These are phyloP conservation scores for Alnus rubra DNA, from an alignment of 306 rosid genomes.

Conservation along the genomic window DNA sequence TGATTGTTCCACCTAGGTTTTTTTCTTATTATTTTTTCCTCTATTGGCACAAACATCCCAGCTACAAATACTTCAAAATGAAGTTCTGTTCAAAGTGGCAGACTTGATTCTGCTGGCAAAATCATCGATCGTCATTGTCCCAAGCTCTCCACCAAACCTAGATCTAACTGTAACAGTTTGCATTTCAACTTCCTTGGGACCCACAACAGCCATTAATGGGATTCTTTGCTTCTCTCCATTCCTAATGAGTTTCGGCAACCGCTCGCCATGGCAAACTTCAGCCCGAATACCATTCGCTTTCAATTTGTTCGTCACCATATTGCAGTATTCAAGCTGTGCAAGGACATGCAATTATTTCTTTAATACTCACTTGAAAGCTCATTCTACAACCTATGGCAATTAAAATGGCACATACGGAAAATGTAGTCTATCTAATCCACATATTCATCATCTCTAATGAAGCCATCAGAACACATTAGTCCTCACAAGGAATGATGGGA, in stretches of 20 bases:
- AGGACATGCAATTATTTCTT: conserved; percentile 22
- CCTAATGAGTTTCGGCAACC: conserved; percentile 89
- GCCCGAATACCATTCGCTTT: conserved; percentile 68
- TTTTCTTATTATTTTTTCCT: too few species aligned
- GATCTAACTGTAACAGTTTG: conserved; percentile 75
- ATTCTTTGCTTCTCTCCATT: conserved; percentile 89
- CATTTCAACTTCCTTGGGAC: conserved; percentile 82
- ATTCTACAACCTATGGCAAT: not conserved
- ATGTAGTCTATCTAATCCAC: not conserved
- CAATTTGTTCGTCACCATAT: conserved; percentile 59
- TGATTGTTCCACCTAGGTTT: not conserved
- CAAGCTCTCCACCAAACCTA: conserved; percentile 84
- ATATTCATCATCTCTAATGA: not conserved
- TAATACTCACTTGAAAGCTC: not conserved
- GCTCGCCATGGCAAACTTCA: conserved; percentile 87
- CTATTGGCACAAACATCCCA: conserved; percentile 11
- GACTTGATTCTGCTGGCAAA: conserved; percentile 65
- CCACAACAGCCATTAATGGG: conserved; percentile 96
- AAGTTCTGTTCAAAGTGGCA: conserved; percentile 47
- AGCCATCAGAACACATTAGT: not conserved
- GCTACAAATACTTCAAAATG: conserved; percentile 42
- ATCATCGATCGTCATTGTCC: conserved; percentile 74
- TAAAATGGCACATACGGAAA: not conserved
- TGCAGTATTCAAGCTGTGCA: conserved; percentile 74
- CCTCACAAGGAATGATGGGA: not conserved